Evolutionary conservation across 345 rosid species (phyloP), one percentile per base, ranked within the genome.

Genomic region (Kandelia obovata): DNA sequence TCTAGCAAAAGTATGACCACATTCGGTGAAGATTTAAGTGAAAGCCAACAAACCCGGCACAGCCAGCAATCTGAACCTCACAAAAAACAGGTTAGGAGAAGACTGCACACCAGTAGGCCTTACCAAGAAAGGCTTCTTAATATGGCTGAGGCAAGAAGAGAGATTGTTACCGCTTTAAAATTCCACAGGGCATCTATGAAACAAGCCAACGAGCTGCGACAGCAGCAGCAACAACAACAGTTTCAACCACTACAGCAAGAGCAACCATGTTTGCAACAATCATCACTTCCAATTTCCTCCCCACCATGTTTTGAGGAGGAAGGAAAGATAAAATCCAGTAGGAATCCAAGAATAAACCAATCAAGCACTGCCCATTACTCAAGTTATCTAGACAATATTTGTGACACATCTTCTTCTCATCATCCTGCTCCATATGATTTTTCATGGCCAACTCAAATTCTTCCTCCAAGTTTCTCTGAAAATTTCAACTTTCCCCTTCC

Each of bases 91-190:
- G 97, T 86, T 32, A 84, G 99, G 85, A 92, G 99, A 77, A 87
- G 99, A 51, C 93, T 95, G 59, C 96, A 89, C 69, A 88, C 99
- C 46, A 90, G 86, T 64, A 83, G 97, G 76, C 99, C 97, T 66
- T 92, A 89, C 66, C 97, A 95, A 84, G 97, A 95, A 61, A 86
- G 96, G 81, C 92, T 92, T 47, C 92, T 95, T 5, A 92, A 95
- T 51, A 95, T 95, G 99, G 99, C 99, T 7, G 96, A 95, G 80
- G 99, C 99, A 52, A 88, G 99, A 71, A 83, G 93, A 61, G 97
- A 95, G 81, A 92, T 95, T 73, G 99, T 92, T 71, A 87, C 98
- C 72, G 97, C 97, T 39, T 84, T 93, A 55, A 95, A 95, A 78
- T 89, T 84, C 68, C 99, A 95, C 57, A 80, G 99, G 7, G 99